phyloP scores from a whole-genome alignment of 176 grass and related monocot genomes.

The Leersia perrieri region DNA sequence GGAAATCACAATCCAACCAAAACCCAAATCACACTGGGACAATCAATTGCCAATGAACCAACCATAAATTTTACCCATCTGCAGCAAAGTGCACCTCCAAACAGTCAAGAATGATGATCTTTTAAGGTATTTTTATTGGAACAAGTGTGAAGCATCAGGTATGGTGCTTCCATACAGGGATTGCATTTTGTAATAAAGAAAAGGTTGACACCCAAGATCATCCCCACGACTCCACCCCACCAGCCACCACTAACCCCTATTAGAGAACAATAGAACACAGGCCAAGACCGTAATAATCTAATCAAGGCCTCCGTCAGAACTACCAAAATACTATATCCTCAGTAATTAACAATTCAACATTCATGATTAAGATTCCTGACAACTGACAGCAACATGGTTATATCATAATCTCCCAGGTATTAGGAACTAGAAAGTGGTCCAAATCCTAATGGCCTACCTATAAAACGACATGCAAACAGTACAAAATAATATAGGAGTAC shows the following conservation, averaged over 20 bases:
- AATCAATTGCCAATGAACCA: no score
- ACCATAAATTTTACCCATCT: no score
- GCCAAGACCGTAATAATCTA: background rate
- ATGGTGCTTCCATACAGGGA: background rate
- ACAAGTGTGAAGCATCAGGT: background rate
- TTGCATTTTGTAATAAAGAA: background rate
- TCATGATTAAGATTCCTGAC: background rate
- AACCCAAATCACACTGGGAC: no score
- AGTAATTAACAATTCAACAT: background rate
- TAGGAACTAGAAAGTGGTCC: background rate
- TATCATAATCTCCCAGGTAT: slow-evolving; percentile 11
- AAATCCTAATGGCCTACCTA: background rate
- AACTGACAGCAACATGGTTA: background rate
- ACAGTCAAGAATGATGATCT: no score
- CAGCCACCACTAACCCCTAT: background rate
- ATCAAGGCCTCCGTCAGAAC: background rate
- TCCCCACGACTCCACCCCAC: no score
- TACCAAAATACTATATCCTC: background rate
- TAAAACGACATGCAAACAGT: background rate
- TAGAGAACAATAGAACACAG: background rate
- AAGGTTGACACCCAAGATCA: background rate
- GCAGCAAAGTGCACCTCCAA: no score
- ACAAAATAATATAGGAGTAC: background rate
- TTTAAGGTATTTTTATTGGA: no score
- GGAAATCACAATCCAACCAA: no score